Base-by-base conservation (phyloP, 225 moss, liverwort and hornwort genomes). In the Physcomitrellopsis africana region DNA sequence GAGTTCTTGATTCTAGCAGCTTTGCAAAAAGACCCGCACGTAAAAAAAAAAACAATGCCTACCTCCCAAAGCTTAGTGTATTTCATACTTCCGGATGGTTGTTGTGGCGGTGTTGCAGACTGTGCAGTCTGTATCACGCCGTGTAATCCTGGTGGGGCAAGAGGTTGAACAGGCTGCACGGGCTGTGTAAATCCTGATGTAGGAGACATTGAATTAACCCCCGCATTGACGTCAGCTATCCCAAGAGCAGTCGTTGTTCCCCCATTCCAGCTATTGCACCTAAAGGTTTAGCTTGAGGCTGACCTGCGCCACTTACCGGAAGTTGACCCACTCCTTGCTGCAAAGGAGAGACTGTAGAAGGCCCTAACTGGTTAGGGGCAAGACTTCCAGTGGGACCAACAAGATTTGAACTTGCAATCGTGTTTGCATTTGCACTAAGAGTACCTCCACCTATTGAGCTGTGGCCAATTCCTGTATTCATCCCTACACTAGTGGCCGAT, bases 41-140 rank as follows among this genome's bases (percentile, higher is more conserved):
- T 62, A 58, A 67, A 51, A 72, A 65, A 69, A 81, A 52, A 65
- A 29, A 11, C 53, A 60, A 49, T 46, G n/a, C 66, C 53, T 77
- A 94, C 96, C 90, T 93, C 97, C 97, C 97, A 99, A 71, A 99
- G 83, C 73, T 86, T 99, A 32, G 91, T 87, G 49, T 99, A 99
- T 81, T 93, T 99, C 49, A 86, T 20, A 46, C 85, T 75, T 73
- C 79, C 86, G 55, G 81, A 72, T 26, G 81, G 26, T 78, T 86
- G 94, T n/a, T 86, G 96, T 49, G 86, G 90, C 23, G 89, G 88
- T 45, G 92, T 88, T 57, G 78, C 24, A 24, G 24, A 24, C 24
- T 24, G 24, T 24, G 24, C 24, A 24, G 24, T 24, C 24, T 24
- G 24, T 24, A 1, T 24, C 24, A 24, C 24, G 24, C 24, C 24